Evolutionary conservation across 768 basidiomycete genomes (phyloP), one percentile per base, ranked within the genome.

Genomic region (Pleurotus cornucopiae): DNA sequence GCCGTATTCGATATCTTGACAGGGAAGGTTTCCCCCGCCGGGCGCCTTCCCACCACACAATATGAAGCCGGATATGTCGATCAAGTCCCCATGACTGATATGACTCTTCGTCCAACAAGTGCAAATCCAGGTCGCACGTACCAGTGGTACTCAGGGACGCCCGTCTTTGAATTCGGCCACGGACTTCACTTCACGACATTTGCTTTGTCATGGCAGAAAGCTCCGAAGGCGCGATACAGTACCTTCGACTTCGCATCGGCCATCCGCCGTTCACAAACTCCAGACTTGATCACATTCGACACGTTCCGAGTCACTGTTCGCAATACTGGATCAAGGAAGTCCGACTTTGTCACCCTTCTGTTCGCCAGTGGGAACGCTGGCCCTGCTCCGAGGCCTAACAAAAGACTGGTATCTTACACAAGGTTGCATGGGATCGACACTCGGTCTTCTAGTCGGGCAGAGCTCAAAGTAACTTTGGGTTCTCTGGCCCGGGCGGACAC

Each of bases 111-210:
- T 25, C 78, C 81, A 5, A 76, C 71, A 61, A 61, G 65, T 34
- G 70, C 70, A 41, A 79, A 74, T 59, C 81, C 82, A 0, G 82
- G 82, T 9, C 73, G 82, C 37, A 83, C 82, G 6, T 83, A 83
- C 68, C 80, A 76, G 58, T 85, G 81, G 82, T 83, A 75, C 68
- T 72, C 69, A 16, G 79, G 74, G 9, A 71, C 71, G 12, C 76
- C 81, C n/a, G 71, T 82, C 18, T 80, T 74, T 62, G 73, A 76
- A 54, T 83, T 82, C 61, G 83, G 81, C 14, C 72, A 73, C 54
- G 83, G 82, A n/a, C 67, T 81, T 49, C 81, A 83, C 63, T 83
- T 74, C 67, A 82, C 81, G 2, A 77, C 68, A 6, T 83, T 84
- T 66, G 56, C 49, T 16, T 64, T 76, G 46, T 63, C 65, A 18